Base-by-base conservation (phyloP, 2,329 filamentous ascomycete species). In the Phaeosphaeriaceae sp. region DNA sequence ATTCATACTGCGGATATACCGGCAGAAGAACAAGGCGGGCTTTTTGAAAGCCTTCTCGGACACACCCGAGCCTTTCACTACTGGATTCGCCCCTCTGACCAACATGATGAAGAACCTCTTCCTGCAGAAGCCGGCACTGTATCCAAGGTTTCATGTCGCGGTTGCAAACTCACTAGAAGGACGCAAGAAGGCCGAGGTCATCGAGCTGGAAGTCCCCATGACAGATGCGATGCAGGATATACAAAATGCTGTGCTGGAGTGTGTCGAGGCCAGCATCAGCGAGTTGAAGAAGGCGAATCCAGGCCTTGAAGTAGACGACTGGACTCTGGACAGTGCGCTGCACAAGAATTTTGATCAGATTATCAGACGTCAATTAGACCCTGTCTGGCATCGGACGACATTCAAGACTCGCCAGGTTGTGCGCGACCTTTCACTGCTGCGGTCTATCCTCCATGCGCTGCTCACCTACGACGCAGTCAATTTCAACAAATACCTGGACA, bases 31-130 rank as follows among this genome's bases (percentile, higher is more conserved):
- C 78, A 97, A 96, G 80, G 83, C 80, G 31, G 95, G 95, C 33
- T 98, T 99, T 68, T 83, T 99, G 31, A 99, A 99, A 73, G 95
- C 95, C 13, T 97, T 99, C 73, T 95, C 93, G 0, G 95, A 99
- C 75, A 91, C 89, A 33, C 94, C 95, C 0, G 93, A 98, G 72
- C 91, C 93, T 0, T 96, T 99, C 72, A 90, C 91, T 0, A 89
- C 87, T 0, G 94, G 93, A 1, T 98, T 97, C 77, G 88, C 92
- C 3, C 94, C 95, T 5, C 82, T 99, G 46, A 86, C 92, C 1
- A 93, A 88, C 50, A 96, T 96, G 88, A 89, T 99, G 88, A 87
- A 92, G 60, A 98, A 95, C 71, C 80, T 99, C 21, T 98, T 98
- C 71, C 81, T 99, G 42, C 87, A 90, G 52, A 97, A 95, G 73